These are phyloP conservation scores for Gymnopus androsaceus DNA, from an alignment of 1,284 basidiomycete genomes.

Conservation along the genomic window DNA sequence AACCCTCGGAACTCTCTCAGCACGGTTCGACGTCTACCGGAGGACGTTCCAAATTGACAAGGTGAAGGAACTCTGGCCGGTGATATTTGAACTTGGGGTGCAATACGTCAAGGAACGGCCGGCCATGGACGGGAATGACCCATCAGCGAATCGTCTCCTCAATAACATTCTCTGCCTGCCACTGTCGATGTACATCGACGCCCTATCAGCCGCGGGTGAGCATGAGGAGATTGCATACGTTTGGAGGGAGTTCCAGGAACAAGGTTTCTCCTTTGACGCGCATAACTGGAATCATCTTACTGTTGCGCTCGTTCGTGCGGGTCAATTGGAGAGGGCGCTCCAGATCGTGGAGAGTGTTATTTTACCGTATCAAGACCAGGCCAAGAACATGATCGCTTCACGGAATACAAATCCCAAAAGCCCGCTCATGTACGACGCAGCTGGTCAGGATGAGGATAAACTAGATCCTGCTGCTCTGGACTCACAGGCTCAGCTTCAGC, in stretches of 20 bases:
- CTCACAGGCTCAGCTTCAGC: slow-evolving; percentile 12
- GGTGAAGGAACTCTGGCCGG: slow-evolving; percentile 70
- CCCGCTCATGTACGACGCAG: slow-evolving; percentile 41
- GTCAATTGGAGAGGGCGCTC: slow-evolving; percentile 81
- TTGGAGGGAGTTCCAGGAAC: slow-evolving; percentile 67
- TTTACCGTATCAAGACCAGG: slow-evolving; percentile 56
- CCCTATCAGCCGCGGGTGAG: slow-evolving; percentile 65
- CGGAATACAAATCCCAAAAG: slow-evolving; percentile 43
- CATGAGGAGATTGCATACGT: slow-evolving; percentile 65
- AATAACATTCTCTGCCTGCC: slow-evolving; percentile 74
- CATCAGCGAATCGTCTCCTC: slow-evolving; percentile 31
- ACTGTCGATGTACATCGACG: slow-evolving; percentile 84
- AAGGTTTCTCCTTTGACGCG: slow-evolving; percentile 85
- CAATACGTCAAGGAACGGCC: slow-evolving; percentile 38
- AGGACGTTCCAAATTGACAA: slow-evolving; percentile 57
- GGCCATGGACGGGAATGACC: slow-evolving; percentile 29
- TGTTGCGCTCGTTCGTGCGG: slow-evolving; percentile 76
- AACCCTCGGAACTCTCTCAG: slow-evolving; percentile 63
- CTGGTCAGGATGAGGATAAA: slow-evolving; percentile 23
- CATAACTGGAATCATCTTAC: slow-evolving; percentile 93
- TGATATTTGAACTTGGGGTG: slow-evolving; percentile 61
- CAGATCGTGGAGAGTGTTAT: slow-evolving; percentile 82
- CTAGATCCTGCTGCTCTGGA: slow-evolving; percentile 23
- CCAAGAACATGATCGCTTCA: slow-evolving; percentile 22
- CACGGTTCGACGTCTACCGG: slow-evolving; percentile 79